Evolutionary conservation across 2,329 filamentous ascomycete genomes (phyloP), one percentile per base, ranked within the genome.

Genomic region (Clarireedia hainanense): DNA sequence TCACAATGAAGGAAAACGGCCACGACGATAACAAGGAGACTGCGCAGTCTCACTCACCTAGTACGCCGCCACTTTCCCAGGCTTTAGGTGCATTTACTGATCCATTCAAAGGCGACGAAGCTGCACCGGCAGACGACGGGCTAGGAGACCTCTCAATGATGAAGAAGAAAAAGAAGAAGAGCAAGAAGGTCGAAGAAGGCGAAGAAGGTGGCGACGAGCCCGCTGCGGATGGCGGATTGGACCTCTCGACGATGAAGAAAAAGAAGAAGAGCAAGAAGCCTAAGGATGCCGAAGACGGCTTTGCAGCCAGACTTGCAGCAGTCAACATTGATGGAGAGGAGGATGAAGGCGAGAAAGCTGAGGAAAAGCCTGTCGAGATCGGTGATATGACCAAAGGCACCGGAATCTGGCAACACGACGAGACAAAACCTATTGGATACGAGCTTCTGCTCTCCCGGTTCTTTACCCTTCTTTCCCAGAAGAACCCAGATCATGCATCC

Each of bases 101-200:
- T 59, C 58, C 59, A 36, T 69, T 63, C 69, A 67, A 67, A 53
- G 69, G 68, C 42, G 67, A 65, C 54, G 67, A 63, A 30, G 65
- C 65, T 49, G 40, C 40, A 17, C 34, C 53, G n/a, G 55, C 36
- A 47, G 53, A 51, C 24, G 58, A 60, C 39, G 71, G 72, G 39
- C 59, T 57, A 37, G 57, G 63, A 37, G 64, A 67, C n/a, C 85
- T 83, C 69, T 80, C 80, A 49, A 76, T 88, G 58, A 83, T 85
- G 70, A 90, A 90, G 74, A 90, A 91, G 74, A 97, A 96, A 70
- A 90, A 90, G 74, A 90, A 91, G 75, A 97, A 96, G 79, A 96
- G 95, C 76, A 88, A 86, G 80, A 87, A 86, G 68, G 80, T 77
- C 63, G 83, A 80, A 71, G 74, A 83, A 57, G 82, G 85, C 63